These are phyloP conservation scores for Nidula microcarpa DNA, from an alignment of 768 basidiomycete genomes.

Conservation along the genomic window DNA sequence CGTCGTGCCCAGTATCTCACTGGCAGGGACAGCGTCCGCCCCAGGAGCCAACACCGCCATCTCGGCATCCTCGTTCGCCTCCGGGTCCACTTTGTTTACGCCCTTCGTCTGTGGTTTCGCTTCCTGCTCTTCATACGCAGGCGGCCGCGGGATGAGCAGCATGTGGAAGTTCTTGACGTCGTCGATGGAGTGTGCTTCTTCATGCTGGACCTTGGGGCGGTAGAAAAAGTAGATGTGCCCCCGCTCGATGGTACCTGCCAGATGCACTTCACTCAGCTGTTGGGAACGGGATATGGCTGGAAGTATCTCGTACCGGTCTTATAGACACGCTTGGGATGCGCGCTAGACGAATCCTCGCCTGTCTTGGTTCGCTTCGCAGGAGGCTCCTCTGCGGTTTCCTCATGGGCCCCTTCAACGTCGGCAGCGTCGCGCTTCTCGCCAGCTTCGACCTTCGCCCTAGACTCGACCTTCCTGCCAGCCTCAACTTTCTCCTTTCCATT, in stretches of 20 bases:
- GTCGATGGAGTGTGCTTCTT: constrained; percentile 51
- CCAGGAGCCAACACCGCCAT: constrained; percentile 41
- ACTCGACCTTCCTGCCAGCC: not conserved
- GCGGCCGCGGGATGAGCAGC: constrained; percentile 54
- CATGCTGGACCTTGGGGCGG: constrained; percentile 50
- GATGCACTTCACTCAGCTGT: not conserved
- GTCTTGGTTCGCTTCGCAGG: constrained; percentile 20
- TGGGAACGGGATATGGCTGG: not conserved
- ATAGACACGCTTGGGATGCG: constrained; percentile 3
- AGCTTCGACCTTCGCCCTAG: not conserved
- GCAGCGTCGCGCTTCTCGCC: constrained; percentile 12
- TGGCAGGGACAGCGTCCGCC: constrained; percentile 47
- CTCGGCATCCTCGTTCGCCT: constrained; percentile 22
- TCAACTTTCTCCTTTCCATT: constrained; percentile 3
- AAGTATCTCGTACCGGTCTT: constrained; percentile 10
- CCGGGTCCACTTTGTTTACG: constrained; percentile 14
- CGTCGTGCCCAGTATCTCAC: constrained; percentile 22
- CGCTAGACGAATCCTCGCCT: constrained; percentile 9
- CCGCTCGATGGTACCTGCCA: constrained; percentile 51
- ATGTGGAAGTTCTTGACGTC: constrained; percentile 59
- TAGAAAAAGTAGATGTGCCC: constrained; percentile 68
- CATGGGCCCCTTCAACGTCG: constrained; percentile 2
- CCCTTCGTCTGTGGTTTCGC: constrained; percentile 3
- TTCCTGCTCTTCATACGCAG: constrained; percentile 30
- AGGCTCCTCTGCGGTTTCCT: constrained; percentile 13